These are phyloP conservation scores for Schizonepeta tenuifolia DNA, from an alignment of 257 asterid species.

Conservation along the genomic window DNA sequence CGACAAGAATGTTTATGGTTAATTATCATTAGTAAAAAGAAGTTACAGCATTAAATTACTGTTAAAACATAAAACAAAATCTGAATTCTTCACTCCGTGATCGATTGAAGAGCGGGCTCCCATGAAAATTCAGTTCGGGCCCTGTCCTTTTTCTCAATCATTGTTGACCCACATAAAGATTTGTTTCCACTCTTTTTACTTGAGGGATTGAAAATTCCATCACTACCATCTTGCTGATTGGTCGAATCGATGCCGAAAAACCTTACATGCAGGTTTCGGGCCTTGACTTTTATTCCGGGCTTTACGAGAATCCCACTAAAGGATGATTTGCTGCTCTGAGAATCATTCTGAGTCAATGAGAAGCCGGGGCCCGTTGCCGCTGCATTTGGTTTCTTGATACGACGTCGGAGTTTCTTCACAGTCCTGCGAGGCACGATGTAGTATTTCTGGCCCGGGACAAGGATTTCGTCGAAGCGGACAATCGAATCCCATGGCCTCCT, in stretches of 20 bases:
- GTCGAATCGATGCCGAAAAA: constrained; percentile 47
- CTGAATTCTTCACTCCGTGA: constrained; percentile 36
- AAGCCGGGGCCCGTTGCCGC: not conserved
- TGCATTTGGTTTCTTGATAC: constrained; percentile 36
- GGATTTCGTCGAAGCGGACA: constrained; percentile 60
- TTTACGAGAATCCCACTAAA: constrained; percentile 49
- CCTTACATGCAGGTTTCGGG: constrained; percentile 46
- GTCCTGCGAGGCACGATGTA: constrained; percentile 61
- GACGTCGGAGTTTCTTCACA: constrained; percentile 57
- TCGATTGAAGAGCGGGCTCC: constrained; percentile 62
- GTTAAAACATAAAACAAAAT: not conserved
- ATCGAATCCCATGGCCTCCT: constrained; percentile 67
- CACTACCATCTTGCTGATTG: constrained; percentile 24
- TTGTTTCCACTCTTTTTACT: not conserved
- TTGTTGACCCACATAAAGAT: not conserved
- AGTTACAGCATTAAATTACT: constrained; percentile 4
- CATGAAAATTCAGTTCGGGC: constrained; percentile 45
- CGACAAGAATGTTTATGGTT: no score
- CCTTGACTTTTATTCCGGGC: constrained; percentile 46
- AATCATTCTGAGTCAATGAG: not conserved
- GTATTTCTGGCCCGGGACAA: constrained; percentile 68
- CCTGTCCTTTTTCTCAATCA: constrained; percentile 38
- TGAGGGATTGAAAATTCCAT: constrained; percentile 13
- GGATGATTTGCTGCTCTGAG: constrained; percentile 27
- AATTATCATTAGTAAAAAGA: not conserved